Evolutionary conservation across 106 monocot species (phyloP).

Genomic region (Ottelia alismoides): DNA sequence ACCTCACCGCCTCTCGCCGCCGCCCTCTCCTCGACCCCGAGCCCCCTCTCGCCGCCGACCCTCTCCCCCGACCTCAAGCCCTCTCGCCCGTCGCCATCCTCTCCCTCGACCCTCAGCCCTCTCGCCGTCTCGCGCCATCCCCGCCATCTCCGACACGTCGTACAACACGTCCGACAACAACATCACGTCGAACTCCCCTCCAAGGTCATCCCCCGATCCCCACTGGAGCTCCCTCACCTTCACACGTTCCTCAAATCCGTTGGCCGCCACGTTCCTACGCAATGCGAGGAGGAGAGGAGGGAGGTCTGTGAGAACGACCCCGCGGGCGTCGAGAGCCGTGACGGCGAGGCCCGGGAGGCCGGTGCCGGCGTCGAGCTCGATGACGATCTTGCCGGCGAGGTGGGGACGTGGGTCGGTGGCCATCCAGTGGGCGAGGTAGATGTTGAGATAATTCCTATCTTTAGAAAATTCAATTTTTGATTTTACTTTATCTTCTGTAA

Average conservation of each 20-base stretch:
- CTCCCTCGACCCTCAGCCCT: conserved; percentile 10
- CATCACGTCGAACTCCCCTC: conserved; percentile 21
- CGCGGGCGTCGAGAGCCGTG: conserved; percentile 13
- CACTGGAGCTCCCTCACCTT: conserved; percentile 33
- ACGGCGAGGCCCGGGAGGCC: conserved; percentile 43
- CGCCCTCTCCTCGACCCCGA: neutral
- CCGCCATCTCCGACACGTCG: conserved; percentile 28
- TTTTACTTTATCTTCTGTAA: too few species aligned
- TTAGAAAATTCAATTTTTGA: too few species aligned
- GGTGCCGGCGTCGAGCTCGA: conserved; percentile 38
- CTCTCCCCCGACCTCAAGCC: conserved; percentile 14
- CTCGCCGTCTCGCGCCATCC: conserved; percentile 19
- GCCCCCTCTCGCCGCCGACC: conserved; percentile 19
- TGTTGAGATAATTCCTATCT: too few species aligned
- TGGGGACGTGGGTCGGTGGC: neutral
- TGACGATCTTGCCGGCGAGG: conserved; percentile 18
- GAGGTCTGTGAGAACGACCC: conserved; percentile 37
- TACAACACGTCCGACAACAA: conserved; percentile 45
- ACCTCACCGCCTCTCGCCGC: neutral
- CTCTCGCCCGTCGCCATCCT: conserved; percentile 28
- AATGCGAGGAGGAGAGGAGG: conserved; percentile 25
- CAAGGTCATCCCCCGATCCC: neutral
- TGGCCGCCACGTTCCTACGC: conserved; percentile 21
- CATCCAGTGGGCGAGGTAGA: conserved; percentile 30
- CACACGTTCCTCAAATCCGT: conserved; percentile 16